phyloP scores from a whole-genome alignment of 306 rosid species.

The Fragaria ananassa region DNA sequence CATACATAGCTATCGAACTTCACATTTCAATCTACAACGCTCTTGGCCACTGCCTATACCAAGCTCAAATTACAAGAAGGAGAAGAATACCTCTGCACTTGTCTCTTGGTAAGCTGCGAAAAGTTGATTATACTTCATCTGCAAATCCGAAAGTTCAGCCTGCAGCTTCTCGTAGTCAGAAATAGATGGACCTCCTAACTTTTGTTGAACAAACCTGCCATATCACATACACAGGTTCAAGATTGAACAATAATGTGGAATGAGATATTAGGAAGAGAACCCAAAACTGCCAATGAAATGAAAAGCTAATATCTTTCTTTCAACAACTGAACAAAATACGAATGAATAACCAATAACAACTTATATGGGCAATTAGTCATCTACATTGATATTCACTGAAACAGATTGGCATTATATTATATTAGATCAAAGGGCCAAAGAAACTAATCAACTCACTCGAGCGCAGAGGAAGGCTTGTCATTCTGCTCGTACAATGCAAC shows the following conservation, averaged over 20 bases:
- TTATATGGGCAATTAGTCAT: neutral
- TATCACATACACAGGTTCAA: neutral
- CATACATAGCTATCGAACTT: neutral
- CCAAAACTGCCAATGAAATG: neutral
- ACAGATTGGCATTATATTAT: neutral
- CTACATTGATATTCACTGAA: neutral
- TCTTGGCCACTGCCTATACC: neutral
- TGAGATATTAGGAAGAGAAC: neutral
- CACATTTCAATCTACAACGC: neutral
- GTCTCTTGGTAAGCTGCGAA: slow-evolving; percentile 55
- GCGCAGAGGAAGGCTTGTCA: slow-evolving; percentile 95
- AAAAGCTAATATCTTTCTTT: neutral
- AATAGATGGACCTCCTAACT: slow-evolving; percentile 69
- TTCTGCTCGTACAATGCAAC: slow-evolving; percentile 92
- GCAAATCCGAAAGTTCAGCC: slow-evolving; percentile 74
- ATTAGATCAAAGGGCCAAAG: slow-evolving; percentile 8
- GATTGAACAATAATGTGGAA: neutral
- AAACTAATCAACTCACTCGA: slow-evolving; percentile 57
- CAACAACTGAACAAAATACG: neutral
- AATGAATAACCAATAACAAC: neutral
- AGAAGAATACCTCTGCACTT: slow-evolving; percentile 62
- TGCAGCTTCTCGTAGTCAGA: slow-evolving; percentile 68
- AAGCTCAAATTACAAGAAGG: neutral
- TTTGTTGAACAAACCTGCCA: slow-evolving; percentile 82
- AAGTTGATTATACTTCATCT: slow-evolving; percentile 58